These are phyloP conservation scores for Fusarium scirpi DNA, from an alignment of 2,329 filamentous ascomycete genomes.

Conservation along the genomic window DNA sequence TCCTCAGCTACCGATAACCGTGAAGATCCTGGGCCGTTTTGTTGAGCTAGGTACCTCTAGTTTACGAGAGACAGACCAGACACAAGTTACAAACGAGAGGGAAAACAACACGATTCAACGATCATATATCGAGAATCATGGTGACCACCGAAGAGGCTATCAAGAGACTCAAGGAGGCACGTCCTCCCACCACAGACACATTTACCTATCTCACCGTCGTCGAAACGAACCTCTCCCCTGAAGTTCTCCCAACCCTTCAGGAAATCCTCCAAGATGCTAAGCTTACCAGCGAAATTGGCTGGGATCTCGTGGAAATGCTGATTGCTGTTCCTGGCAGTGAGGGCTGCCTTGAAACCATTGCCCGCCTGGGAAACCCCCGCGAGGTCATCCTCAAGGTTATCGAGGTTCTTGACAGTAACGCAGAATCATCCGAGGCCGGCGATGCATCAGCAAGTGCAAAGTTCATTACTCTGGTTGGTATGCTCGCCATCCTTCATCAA, in stretches of 20 bases:
- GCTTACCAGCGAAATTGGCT: slow-evolving; percentile 82
- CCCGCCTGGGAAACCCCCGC: slow-evolving; percentile 80
- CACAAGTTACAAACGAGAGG: background rate
- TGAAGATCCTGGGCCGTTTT: slow-evolving; percentile 9
- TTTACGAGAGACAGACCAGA: slow-evolving; percentile 9
- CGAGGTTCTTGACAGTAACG: slow-evolving; percentile 71
- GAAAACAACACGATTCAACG: background rate
- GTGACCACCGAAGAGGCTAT: slow-evolving; percentile 56
- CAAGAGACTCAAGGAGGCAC: slow-evolving; percentile 61
- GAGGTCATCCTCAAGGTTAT: slow-evolving; percentile 86
- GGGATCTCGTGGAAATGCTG: slow-evolving; percentile 84
- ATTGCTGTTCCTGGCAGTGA: slow-evolving; percentile 76
- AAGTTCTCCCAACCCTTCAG: slow-evolving; percentile 75
- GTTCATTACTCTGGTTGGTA: slow-evolving; percentile 76
- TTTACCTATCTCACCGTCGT: slow-evolving; percentile 84
- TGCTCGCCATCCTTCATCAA: slow-evolving; percentile 78
- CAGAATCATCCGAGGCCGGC: slow-evolving; percentile 56
- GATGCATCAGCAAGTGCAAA: slow-evolving; percentile 57
- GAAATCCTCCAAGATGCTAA: slow-evolving; percentile 75
- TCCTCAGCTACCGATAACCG: slow-evolving; percentile 24
- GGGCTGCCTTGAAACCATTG: slow-evolving; percentile 78
- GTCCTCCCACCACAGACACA: slow-evolving; percentile 69
- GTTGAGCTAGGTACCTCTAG: background rate
- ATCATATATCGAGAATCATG: slow-evolving; percentile 40
- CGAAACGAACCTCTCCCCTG: slow-evolving; percentile 76